Percentiles rank a stretch among this genome's conserved stretches.
These are phyloP conservation scores for Astraeus odoratus DNA, from an alignment of 768 basidiomycete species.

Conservation along the genomic window DNA sequence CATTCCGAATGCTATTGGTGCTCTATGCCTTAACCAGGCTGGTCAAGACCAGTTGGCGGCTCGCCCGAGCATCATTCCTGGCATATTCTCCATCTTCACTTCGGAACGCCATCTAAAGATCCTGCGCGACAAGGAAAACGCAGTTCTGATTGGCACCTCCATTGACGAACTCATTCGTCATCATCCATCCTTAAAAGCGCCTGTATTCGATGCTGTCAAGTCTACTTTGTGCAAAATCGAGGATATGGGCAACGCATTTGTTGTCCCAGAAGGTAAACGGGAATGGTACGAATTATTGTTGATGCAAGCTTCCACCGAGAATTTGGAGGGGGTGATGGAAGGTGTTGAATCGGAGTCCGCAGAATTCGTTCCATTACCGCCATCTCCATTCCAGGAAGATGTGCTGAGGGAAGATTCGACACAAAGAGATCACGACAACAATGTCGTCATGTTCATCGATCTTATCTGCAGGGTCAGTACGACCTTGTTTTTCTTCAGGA, in stretches of 20 bases:
- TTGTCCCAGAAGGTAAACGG: constrained; percentile 47
- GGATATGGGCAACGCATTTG: constrained; percentile 57
- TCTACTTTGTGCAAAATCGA: constrained; percentile 67
- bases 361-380: constrained; percentile 15
- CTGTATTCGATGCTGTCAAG: constrained; percentile 74
- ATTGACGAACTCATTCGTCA: constrained; percentile 96
- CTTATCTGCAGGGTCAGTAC: constrained; percentile 63
- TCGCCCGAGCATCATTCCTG: constrained; percentile 76
- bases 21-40: constrained; percentile 86
- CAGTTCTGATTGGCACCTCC: constrained; percentile 78
- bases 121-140: constrained; percentile 89
- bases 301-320: constrained; percentile 12
- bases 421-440: constrained; percentile 62
- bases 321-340: constrained; percentile 43
- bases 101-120: constrained; percentile 78
- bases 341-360: constrained; percentile 27
- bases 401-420: constrained; percentile 27
- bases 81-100: constrained; percentile 81
- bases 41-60: constrained; percentile 77
- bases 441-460: constrained; percentile 72
- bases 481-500: neutral
- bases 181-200: constrained; percentile 78
- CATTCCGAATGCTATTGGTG: constrained; percentile 92
- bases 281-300: constrained; percentile 60
- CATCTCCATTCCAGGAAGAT: constrained; percentile 13